Evolutionary conservation across 257 asterid species (phyloP).

Genomic region (Voacanga thouarsii): DNA sequence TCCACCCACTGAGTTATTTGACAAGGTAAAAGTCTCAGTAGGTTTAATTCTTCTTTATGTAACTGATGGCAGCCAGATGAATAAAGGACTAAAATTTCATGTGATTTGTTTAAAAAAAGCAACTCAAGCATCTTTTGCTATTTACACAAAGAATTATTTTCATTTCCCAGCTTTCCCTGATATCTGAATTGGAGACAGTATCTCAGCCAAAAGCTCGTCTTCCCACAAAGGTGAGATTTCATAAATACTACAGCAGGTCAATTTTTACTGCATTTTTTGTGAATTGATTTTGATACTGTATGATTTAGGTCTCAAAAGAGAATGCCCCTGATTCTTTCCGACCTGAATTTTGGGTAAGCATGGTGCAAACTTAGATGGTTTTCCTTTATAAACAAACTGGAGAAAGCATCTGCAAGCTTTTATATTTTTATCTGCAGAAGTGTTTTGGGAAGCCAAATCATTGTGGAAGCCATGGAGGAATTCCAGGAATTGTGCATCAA

Average conservation of each 20-base stretch:
- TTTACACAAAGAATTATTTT: background rate
- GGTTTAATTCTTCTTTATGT: background rate
- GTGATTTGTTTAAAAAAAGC: background rate
- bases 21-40: conserved; percentile 39
- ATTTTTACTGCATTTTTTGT: background rate
- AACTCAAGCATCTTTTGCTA: background rate
- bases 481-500: conserved; percentile 34
- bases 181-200: conserved; percentile 29
- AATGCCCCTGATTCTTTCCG: conserved; percentile 40
- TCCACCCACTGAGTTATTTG: conserved; percentile 54
- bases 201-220: conserved; percentile 27
- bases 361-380: background rate
- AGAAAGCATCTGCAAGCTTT: background rate
- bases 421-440: conserved; percentile 27
- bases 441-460: conserved; percentile 51
- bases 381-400: background rate
- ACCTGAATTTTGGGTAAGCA: conserved; percentile 51
- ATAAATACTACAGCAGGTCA: background rate
- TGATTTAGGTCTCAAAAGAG: conserved; percentile 44
- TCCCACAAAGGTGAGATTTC: conserved; percentile 45
- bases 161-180: conserved; percentile 58
- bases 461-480: conserved; percentile 44
- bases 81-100: background rate
- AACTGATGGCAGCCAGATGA: background rate
- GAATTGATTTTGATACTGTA: background rate